Evolutionary conservation across 169 alveolate genomes (phyloP).

Genomic region (Plasmodium gallinaceum): DNA sequence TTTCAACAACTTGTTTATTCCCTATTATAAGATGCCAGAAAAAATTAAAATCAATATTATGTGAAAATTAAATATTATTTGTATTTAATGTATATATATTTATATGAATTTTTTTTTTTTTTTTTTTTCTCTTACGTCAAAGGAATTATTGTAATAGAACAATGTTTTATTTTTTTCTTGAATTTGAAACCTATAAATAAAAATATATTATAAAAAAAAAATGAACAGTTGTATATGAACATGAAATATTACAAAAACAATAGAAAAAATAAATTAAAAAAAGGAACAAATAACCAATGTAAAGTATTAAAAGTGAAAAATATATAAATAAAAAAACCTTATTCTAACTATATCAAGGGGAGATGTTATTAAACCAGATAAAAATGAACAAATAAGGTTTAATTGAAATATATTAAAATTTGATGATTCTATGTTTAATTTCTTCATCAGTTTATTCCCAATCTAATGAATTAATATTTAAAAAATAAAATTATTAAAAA

Average conservation of each 20-base stretch:
- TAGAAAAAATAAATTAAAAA: background rate
- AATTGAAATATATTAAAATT: conserved; percentile 37
- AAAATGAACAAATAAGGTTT: conserved; percentile 39
- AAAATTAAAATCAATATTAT: background rate
- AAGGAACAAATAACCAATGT: background rate
- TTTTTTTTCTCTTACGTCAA: conserved; percentile 34
- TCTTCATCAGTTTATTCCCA: conserved; percentile 37
- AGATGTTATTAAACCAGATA: conserved; percentile 58
- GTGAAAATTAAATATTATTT: background rate
- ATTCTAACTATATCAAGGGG: conserved; percentile 67
- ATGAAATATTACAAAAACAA: background rate
- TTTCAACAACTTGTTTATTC: conserved; percentile 33
- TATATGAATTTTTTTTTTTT: background rate
- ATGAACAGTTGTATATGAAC: background rate
- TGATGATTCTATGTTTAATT: conserved; percentile 31
- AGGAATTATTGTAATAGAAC: conserved; percentile 46
- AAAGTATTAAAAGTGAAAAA: background rate
- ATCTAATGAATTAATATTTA: conserved; percentile 4
- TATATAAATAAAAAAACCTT: conserved; percentile 6
- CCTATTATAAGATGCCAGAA: background rate
- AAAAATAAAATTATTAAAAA: background rate
- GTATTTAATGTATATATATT: background rate
- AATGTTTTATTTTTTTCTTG: conserved; percentile 54
- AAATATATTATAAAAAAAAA: background rate
- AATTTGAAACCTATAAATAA: conserved; percentile 44